phyloP scores from a whole-genome alignment of 192 early-diverging fungal species.

The Coemansia sp. region DNA sequence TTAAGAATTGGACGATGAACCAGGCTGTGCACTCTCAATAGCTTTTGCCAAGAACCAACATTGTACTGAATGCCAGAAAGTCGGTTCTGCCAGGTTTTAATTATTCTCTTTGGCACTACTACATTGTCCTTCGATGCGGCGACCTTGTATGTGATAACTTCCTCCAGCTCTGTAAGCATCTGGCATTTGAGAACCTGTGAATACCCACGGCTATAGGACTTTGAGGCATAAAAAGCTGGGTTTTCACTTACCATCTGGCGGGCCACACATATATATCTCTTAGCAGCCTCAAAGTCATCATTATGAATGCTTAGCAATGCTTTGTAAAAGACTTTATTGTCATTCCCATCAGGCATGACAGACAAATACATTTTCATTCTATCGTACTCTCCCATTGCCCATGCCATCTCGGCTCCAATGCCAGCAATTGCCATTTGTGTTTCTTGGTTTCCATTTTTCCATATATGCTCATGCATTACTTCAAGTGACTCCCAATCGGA shows the following conservation, averaged over 20 bases:
- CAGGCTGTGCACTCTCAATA: conserved; percentile 78
- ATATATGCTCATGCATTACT: conserved; percentile 67
- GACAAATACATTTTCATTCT: conserved; percentile 88
- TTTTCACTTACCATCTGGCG: conserved; percentile 81
- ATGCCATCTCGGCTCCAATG: conserved; percentile 82
- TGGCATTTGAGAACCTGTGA: conserved; percentile 81
- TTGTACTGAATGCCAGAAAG: conserved; percentile 83
- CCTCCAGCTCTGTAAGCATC: conserved; percentile 96
- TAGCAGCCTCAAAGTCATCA: conserved; percentile 71
- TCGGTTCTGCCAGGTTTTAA: conserved; percentile 80
- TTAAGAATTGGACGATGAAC: conserved; percentile 87
- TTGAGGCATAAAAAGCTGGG: conserved; percentile 75
- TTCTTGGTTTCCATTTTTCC: conserved; percentile 57
- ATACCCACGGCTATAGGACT: conserved; percentile 91
- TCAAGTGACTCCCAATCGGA: conserved; percentile 89
- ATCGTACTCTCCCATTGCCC: conserved; percentile 85
- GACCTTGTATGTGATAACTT: conserved; percentile 88
- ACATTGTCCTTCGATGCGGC: conserved; percentile 69
- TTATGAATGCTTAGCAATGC: conserved; percentile 82
- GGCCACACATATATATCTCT: conserved; percentile 71
- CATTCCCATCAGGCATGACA: conserved; percentile 58
- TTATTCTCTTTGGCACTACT: conserved; percentile 66
- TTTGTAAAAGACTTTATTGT: conserved; percentile 76
- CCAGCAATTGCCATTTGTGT: conserved; percentile 73
- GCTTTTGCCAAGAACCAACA: conserved; percentile 91